Base-by-base conservation (phyloP, 352 stramenopile genomes). In the Blastocystis sp. region DNA sequence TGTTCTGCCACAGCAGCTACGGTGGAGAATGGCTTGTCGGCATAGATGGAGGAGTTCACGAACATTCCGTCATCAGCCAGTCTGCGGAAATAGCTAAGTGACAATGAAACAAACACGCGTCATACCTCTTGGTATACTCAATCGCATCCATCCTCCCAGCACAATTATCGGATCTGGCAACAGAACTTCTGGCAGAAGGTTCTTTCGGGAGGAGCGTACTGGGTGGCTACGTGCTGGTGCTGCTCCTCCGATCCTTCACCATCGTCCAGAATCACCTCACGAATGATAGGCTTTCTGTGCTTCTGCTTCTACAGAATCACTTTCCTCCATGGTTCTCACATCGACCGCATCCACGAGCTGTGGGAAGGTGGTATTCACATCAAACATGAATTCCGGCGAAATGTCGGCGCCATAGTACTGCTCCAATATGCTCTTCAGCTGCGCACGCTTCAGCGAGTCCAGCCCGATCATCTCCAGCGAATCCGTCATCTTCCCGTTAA, bases 161-260 rank as follows among this genome's bases (percentile, higher is more conserved):
- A 66, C 40, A 69, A 28, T 45, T 68, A 84, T 84, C 74, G 74
- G 57, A 84, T 84, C 61, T 84, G 74, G 9, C 74, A 84, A 68
- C 74, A 84, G 57, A 69, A 84, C 60, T 84, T 84, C 74, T 84
- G 74, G 28, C 74, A 84, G 60, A 84, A 84, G 0, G 74, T 84
- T 52, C 74, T 38, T 40, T 84, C 52, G 14, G 74, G 74, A 57
- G 74, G 74, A 2, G 52, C 48, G 48, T 84, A 84, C 74, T n/a
- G 3, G 17, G 42, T 6, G 40, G 40, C 45, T 14, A 4, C 24
- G 21, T 38, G 34, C 21, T 64, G 34, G 3, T 38, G 34, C 24
- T 28, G 24, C 48, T 65, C 71, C 17, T 52, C 48, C 3, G 19
- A 14, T 14, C 28, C 74, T 2, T 60, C 57, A 14, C n/a, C 38